Evolutionary conservation across 2,329 filamentous ascomycete species (phyloP).

Genomic region (Trichoderma aggressivum): DNA sequence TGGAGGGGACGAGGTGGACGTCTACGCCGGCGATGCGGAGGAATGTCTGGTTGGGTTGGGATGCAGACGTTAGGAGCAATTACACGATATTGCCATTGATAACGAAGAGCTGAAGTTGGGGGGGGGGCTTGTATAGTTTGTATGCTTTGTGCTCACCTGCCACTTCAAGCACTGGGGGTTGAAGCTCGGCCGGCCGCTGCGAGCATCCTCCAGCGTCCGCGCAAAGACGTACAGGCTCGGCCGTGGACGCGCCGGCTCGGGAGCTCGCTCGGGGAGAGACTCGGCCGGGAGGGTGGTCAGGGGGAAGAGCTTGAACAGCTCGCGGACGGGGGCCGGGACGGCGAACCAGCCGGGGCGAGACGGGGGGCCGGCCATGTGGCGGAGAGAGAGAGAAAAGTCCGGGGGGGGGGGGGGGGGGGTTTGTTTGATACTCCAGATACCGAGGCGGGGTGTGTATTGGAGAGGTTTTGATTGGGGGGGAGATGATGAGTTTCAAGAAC

Average conservation of each 20-base stretch:
- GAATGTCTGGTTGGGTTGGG: constrained; percentile 61
- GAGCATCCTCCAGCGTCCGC: constrained; percentile 52
- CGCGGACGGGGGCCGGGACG: constrained; percentile 72
- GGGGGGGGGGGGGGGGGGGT: too few relatives aligned
- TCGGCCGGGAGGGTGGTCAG: constrained; percentile 73
- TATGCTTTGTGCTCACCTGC: constrained; percentile 64
- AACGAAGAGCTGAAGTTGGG: background rate
- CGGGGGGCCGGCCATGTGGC: constrained; percentile 13
- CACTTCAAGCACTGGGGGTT: constrained; percentile 94
- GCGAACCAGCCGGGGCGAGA: constrained; percentile 42
- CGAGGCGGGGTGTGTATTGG: background rate
- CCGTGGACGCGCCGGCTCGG: constrained; percentile 37
- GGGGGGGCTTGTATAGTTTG: too few relatives aligned
- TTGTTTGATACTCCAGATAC: background rate
- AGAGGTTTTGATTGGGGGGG: background rate
- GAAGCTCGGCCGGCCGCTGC: constrained; percentile 62
- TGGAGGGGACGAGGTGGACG: constrained; percentile 67
- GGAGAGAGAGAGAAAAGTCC: background rate
- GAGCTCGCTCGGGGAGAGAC: constrained; percentile 63
- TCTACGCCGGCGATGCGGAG: constrained; percentile 71
- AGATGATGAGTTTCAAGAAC: background rate
- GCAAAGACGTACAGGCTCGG: constrained; percentile 75
- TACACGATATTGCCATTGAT: background rate
- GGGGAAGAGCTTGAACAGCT: constrained; percentile 81
- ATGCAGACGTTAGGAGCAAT: background rate